Evolutionary conservation across 2,329 filamentous ascomycete species (phyloP), one percentile per base, ranked within the genome.

Genomic region (Talaromyces sp.): DNA sequence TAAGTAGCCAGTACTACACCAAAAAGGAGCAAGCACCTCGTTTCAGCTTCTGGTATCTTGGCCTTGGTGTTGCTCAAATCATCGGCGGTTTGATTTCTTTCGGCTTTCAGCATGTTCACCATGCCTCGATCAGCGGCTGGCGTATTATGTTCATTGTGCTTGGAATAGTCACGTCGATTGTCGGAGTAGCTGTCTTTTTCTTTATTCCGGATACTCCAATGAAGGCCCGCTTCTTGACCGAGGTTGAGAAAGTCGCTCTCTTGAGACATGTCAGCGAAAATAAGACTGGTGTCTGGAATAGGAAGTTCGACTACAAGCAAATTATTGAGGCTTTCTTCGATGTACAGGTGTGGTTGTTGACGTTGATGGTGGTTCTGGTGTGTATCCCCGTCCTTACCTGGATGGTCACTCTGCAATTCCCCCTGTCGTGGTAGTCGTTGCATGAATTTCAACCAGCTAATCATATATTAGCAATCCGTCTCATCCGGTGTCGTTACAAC

Each of bases 41-140:
- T 8, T 84, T 84, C 67, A 81, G 78, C 17, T 77, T 85, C 65
- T 86, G 83, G 84, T 86, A 84, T 65, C 75, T 78, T 35, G 83
- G 83, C 8, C 73, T 86, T 11, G 84, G 84, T 1, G 69, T 83
- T 2, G 82, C 82, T 5, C 83, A 86, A 69, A 60, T 60, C 8
- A 36, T 57, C 11, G 58, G 58, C n/a, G 58, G 58, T 48, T 17
- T 60, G 25, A 68, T 80, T 21, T 79, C 77, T 5, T 85, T 78
- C 61, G 82, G 72, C 41, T 84, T 84, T 67, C 82, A 84, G 65
- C 70, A 77, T 64, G 75, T 82, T n/a, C 22, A 21, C 2, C 57
- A 66, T 41, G 65, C 69, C 9, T 50, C 60, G 0, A 65, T 81
- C 11, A 65, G 70, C 3, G 72, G 75, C 21, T 81, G 79, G 78